Evolutionary conservation across 805 yeast species (phyloP).

Genomic region (Suhomyces tanzawaensis): DNA sequence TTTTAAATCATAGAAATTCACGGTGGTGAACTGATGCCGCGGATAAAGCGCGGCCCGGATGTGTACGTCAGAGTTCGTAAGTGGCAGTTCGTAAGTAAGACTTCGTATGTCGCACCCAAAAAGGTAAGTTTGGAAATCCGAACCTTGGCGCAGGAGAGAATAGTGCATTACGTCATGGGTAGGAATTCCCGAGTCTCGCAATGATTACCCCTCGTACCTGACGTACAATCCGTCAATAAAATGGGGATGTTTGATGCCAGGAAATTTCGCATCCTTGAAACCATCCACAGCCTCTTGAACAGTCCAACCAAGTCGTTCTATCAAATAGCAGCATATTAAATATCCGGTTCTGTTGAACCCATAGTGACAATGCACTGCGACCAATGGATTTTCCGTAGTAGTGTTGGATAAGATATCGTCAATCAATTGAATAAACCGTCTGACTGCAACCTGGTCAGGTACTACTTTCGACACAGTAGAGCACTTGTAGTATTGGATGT

Average conservation of each 20-base stretch:
- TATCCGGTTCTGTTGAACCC: conserved; percentile 81
- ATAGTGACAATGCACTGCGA: conserved; percentile 77
- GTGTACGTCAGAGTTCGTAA: too few species aligned
- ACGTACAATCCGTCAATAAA: conserved; percentile 71
- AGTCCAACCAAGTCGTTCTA: conserved; percentile 57
- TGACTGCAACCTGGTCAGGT: conserved; percentile 60
- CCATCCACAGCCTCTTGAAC: conserved; percentile 64
- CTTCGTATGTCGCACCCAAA: background rate
- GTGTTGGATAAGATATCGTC: conserved; percentile 40
- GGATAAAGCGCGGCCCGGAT: too few species aligned
- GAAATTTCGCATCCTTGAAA: conserved; percentile 55
- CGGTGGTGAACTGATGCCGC: too few species aligned
- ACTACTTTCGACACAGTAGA: conserved; percentile 78
- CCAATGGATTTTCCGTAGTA: conserved; percentile 29
- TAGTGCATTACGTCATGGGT: too few species aligned
- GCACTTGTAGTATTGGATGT: conserved; percentile 62
- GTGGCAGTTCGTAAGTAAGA: too few species aligned
- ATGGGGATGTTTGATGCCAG: conserved; percentile 77
- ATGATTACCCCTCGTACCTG: conserved; percentile 48
- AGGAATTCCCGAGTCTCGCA: too few species aligned
- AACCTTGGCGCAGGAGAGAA: too few species aligned
- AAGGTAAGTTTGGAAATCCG: too few species aligned
- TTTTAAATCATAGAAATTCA: too few species aligned
- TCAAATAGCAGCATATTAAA: conserved; percentile 64
- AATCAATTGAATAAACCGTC: conserved; percentile 52